phyloP scores from a whole-genome alignment of 2,329 filamentous ascomycete genomes.

The Fusarium chuoi region DNA sequence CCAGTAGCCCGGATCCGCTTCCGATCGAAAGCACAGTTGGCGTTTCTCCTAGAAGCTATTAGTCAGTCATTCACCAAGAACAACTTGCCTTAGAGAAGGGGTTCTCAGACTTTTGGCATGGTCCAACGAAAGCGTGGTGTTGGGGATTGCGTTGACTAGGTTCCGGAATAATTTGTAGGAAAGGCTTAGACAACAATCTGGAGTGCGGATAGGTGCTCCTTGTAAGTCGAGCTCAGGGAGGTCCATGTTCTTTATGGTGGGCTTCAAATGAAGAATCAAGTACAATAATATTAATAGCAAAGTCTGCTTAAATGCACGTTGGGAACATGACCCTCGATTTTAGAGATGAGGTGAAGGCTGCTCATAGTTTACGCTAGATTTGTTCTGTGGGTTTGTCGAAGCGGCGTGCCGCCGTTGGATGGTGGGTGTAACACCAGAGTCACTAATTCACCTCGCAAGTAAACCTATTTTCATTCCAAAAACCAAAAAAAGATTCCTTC shows the following conservation, averaged over 20 bases:
- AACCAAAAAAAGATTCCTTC: not conserved
- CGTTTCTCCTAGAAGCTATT: not conserved
- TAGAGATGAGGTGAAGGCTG: not conserved
- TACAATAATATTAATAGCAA: no score
- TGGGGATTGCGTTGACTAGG: constrained; percentile 20
- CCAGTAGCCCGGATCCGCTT: constrained; percentile 46
- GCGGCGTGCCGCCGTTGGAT: not conserved
- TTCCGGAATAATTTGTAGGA: constrained; percentile 39
- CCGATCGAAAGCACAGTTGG: constrained; percentile 45
- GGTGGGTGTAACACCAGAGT: not conserved
- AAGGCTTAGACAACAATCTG: constrained; percentile 46
- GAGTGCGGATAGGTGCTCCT: constrained; percentile 35
- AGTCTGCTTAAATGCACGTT: not conserved
- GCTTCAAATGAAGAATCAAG: not conserved
- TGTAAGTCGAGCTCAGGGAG: constrained; percentile 23
- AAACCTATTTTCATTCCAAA: not conserved
- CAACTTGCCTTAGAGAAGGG: not conserved
- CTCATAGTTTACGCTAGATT: not conserved
- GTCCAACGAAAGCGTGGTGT: not conserved
- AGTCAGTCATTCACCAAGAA: not conserved
- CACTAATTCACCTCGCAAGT: not conserved
- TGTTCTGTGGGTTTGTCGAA: not conserved
- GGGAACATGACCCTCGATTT: not conserved
- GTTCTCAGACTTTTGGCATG: not conserved
- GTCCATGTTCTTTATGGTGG: constrained; percentile 13